Base-by-base conservation (phyloP, 148 eudicot species). In the Talinum fruticosum region DNA sequence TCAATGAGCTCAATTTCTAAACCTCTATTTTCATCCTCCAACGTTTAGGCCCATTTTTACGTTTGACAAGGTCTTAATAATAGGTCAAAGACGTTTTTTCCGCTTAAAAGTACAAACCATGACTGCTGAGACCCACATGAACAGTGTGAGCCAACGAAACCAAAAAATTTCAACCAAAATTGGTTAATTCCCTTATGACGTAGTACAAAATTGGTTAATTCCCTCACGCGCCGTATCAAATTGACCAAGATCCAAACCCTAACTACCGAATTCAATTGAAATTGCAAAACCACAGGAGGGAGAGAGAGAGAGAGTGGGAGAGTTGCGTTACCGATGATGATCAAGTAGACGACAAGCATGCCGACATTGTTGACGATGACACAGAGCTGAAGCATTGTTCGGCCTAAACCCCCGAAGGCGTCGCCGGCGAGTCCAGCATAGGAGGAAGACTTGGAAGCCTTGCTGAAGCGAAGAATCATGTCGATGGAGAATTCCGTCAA, bases 311-410 rank as follows among this genome's bases (percentile, higher is more conserved):
- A 16, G 13, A 36, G 18, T n/a, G 1, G 24, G 47, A 7, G 28
- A n/a, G 29, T 62, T 62, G 10, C 69, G 41, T 49, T 83, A 92
- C 97, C 97, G 32, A 90, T 90, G 53, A 92, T 92, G 79, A 92
- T 92, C 93, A 92, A 80, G 79, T 90, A 90, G 28, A 85, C 97
- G 69, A 92, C 87, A 49, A 92, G 90, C 82, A 81, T 71, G 0
- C 97, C 93, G 35, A 88, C 69, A 78, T 90, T 92, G 67, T 87
- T 90, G 35, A 92, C 78, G 2, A 90, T 81, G 18, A 90, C 87
- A 38, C 91, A 85, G 13, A 80, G 35, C 79, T 90, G 94, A 47
- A 90, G 72, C 21, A 87, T 12, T 5, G 66, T 79, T 35, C 90
- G 70, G 1, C 90, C 97, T 1, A 74, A 61, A 2, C 88, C 86